Evolutionary conservation across 2,329 filamentous ascomycete genomes (phyloP).

Genomic region (Nemania sp.): DNA sequence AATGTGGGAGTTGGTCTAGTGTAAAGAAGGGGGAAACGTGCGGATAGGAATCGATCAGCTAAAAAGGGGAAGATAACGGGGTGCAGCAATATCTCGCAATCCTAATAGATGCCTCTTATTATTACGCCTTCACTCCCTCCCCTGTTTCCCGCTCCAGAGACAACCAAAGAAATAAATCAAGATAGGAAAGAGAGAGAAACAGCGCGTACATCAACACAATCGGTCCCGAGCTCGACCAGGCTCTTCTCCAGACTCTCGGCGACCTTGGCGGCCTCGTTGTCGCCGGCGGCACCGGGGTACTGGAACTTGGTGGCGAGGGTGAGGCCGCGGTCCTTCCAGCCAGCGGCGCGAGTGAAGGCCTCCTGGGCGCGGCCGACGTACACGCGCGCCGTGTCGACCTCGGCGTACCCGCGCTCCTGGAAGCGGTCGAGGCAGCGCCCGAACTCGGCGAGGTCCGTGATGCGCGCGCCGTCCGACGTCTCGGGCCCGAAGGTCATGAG

Average conservation of each 20-base stretch:
- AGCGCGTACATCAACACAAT: constrained; percentile 67
- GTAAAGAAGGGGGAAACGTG: no score
- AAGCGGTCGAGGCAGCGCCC: constrained; percentile 75
- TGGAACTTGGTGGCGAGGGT: constrained; percentile 75
- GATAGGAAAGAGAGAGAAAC: no score
- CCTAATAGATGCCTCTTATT: no score
- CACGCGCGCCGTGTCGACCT: constrained; percentile 80
- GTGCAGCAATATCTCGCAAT: no score
- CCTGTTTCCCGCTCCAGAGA: no score
- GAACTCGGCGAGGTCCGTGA: constrained; percentile 70
- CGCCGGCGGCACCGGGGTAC: constrained; percentile 65
- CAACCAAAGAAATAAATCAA: no score
- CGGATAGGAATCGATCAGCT: no score
- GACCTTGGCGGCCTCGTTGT: constrained; percentile 68
- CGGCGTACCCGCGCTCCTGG: constrained; percentile 78
- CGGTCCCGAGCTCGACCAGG: constrained; percentile 71
- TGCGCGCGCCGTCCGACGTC: constrained; percentile 65
- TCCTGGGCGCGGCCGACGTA: constrained; percentile 78
- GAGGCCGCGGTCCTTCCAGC: constrained; percentile 79
- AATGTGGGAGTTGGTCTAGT: no score
- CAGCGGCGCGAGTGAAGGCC: constrained; percentile 73
- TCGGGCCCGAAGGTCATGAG: constrained; percentile 83
- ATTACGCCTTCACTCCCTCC: no score
- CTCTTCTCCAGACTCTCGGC: constrained; percentile 68
- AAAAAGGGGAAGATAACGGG: no score